phyloP scores from a whole-genome alignment of 148 eudicot species.

The Amaranthus hypochondriacus region DNA sequence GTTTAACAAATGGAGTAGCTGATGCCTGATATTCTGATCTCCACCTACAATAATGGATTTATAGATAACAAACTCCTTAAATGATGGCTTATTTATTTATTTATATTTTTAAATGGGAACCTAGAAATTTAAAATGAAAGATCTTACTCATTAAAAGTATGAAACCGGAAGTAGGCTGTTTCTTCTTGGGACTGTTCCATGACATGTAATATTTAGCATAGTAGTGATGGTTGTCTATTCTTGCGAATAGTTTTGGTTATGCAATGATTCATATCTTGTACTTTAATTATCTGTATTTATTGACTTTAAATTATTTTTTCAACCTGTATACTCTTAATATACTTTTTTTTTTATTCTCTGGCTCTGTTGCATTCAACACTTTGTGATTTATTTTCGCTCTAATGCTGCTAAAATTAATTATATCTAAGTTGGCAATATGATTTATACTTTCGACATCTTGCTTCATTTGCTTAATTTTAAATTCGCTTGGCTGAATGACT shows the following conservation, averaged over 20 bases:
- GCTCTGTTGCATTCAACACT: not conserved
- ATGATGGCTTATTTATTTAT: too few species aligned
- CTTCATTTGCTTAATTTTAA: not conserved
- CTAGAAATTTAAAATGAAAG: not conserved
- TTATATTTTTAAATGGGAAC: too few species aligned
- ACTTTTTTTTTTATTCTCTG: not conserved
- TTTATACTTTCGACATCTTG: not conserved
- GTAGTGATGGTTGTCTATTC: not conserved
- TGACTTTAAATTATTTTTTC: too few species aligned
- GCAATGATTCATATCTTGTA: too few species aligned
- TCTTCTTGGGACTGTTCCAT: not conserved
- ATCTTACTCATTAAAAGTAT: not conserved
- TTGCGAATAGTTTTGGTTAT: too few species aligned
- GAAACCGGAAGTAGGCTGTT: not conserved
- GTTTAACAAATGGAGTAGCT: too few species aligned
- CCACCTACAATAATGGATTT: too few species aligned
- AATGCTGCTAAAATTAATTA: not conserved
- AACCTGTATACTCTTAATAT: not conserved
- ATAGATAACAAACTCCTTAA: too few species aligned
- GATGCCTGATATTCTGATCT: too few species aligned
- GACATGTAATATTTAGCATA: not conserved
- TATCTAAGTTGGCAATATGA: not conserved
- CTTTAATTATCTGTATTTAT: too few species aligned
- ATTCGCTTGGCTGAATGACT: not conserved
- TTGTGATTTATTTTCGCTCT: not conserved